Conservation (phyloP, 495 filamentous ascomycete genomes). For the Lepraria neglecta region DNA sequence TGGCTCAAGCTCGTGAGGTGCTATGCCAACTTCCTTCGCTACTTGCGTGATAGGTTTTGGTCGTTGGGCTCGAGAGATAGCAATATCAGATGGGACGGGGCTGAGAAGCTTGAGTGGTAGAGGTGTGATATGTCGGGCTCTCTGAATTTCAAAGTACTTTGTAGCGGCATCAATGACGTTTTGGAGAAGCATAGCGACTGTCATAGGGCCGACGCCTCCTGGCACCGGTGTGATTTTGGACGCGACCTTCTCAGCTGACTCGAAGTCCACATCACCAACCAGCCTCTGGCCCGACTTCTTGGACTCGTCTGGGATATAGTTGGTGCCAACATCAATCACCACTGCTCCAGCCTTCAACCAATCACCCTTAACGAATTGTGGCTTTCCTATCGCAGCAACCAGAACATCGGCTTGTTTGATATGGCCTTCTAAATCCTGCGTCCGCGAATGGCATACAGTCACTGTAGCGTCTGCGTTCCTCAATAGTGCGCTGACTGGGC, state of each 20-base stretch:
- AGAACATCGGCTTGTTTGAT: constrained; percentile 84
- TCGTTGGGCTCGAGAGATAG: constrained; percentile 78
- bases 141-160: constrained; percentile 73
- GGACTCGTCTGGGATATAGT: constrained; percentile 87
- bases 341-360: constrained; percentile 92
- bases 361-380: constrained; percentile 83
- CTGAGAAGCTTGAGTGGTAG: constrained; percentile 66
- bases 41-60: constrained; percentile 83
- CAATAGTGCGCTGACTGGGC: constrained; percentile 88
- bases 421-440: constrained; percentile 60
- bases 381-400: constrained; percentile 83
- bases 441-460: constrained; percentile 90
- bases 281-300: constrained; percentile 89
- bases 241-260: constrained; percentile 75
- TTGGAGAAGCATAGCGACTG: constrained; percentile 89
- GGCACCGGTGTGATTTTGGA: constrained; percentile 97
- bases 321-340: constrained; percentile 96
- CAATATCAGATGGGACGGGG: constrained; percentile 90
- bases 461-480: constrained; percentile 96
- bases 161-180: constrained; percentile 85
- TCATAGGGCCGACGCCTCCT: constrained; percentile 96
- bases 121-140: constrained; percentile 65
- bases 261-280: constrained; percentile 95
- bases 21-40: constrained; percentile 82
- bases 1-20: constrained; percentile 77